Evolutionary conservation across 148 eudicot species (phyloP).

Genomic region (Nepenthes gracilis): DNA sequence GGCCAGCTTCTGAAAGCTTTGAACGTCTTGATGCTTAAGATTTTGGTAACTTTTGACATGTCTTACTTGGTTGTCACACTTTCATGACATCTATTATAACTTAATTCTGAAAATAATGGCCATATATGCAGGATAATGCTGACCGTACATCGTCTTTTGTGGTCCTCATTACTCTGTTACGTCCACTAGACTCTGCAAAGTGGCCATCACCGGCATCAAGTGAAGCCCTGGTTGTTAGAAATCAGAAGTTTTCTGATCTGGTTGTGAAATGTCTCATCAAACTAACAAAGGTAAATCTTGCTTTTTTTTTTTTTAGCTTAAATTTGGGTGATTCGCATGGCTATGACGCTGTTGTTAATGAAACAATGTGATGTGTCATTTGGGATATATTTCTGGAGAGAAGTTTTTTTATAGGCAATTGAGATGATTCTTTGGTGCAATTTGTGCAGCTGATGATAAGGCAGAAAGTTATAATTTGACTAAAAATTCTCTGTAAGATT

Average conservation of each 20-base stretch:
- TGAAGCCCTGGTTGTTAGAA: slow-evolving; percentile 59
- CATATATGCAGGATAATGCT: slow-evolving; percentile 60
- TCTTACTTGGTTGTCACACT: neutral
- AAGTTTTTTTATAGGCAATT: too few relatives aligned
- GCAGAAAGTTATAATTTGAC: too few relatives aligned
- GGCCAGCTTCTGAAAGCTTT: slow-evolving; percentile 90
- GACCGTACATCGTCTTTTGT: slow-evolving; percentile 79
- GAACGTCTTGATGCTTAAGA: slow-evolving; percentile 95
- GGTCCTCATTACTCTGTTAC: slow-evolving; percentile 76
- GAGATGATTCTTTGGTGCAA: too few relatives aligned
- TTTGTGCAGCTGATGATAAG: too few relatives aligned
- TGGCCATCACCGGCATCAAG: slow-evolving; percentile 83
- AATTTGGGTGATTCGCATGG: neutral
- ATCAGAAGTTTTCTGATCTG: slow-evolving; percentile 90
- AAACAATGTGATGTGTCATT: too few relatives aligned
- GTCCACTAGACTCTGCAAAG: slow-evolving; percentile 78
- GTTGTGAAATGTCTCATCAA: slow-evolving; percentile 96
- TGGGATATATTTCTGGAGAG: too few relatives aligned
- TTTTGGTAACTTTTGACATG: slow-evolving; percentile 38
- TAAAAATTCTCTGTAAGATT: too few relatives aligned
- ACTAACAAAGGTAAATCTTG: slow-evolving; percentile 62
- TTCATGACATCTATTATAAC: neutral
- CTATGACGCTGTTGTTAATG: too few relatives aligned
- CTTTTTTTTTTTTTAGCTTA: neutral
- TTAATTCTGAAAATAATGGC: slow-evolving; percentile 2